phyloP scores from a whole-genome alignment of 2,329 filamentous ascomycete species.

The Chrysoporthe deuterocubensis region DNA sequence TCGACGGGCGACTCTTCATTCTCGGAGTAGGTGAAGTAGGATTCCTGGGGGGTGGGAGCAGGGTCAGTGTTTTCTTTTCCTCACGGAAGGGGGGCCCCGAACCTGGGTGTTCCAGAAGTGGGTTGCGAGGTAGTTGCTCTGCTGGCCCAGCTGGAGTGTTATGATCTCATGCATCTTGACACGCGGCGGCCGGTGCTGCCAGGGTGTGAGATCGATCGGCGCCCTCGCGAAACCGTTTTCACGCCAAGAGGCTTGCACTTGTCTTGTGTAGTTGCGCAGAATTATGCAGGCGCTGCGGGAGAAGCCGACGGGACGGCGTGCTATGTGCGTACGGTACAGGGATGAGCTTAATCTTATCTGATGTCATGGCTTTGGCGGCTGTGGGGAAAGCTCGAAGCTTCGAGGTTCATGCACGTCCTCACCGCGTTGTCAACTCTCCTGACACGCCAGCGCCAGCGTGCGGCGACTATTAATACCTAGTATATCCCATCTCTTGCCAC shows the following conservation, averaged over 20 bases:
- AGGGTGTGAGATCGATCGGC: neutral
- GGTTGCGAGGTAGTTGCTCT: conserved; percentile 89
- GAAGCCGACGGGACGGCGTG: conserved; percentile 25
- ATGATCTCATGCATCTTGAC: conserved; percentile 86
- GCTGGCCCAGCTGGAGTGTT: conserved; percentile 89
- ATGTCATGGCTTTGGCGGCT: neutral
- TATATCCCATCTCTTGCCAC: neutral
- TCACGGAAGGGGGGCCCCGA: conserved; percentile 22
- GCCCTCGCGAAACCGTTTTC: neutral
- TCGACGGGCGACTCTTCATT: conserved; percentile 71
- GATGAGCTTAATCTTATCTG: conserved; percentile 26
- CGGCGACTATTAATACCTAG: no score
- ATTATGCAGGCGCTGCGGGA: conserved; percentile 20
- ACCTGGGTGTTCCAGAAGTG: conserved; percentile 98
- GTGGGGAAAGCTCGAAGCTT: conserved; percentile 2
- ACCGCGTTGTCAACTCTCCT: neutral
- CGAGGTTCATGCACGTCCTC: conserved; percentile 8
- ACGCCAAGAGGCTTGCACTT: neutral
- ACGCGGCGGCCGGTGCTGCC: neutral
- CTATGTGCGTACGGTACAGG: conserved; percentile 9
- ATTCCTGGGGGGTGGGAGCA: conserved; percentile 65
- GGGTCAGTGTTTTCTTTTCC: neutral
- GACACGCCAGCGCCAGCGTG: no score
- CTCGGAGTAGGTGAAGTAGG: conserved; percentile 88
- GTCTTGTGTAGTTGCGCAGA: neutral